Percentiles rank a stretch among this genome's conserved stretches.
These are phyloP conservation scores for Ambrosiella beaveri DNA, from an alignment of 2,329 filamentous ascomycete species.

Conservation along the genomic window DNA sequence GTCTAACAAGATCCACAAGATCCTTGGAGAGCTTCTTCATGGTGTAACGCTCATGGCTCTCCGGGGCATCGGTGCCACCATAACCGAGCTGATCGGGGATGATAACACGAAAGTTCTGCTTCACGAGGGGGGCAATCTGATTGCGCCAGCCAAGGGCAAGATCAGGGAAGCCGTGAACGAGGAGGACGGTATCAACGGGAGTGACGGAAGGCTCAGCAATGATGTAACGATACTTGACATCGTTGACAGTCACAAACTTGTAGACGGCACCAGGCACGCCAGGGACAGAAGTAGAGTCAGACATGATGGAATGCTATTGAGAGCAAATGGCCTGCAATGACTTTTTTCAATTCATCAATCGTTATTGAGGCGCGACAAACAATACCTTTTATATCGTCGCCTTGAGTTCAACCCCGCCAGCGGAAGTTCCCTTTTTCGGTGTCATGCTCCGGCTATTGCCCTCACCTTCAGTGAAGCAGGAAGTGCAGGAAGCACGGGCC, in stretches of 20 bases:
- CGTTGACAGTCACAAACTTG: conserved; percentile 26
- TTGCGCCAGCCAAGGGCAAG: conserved; percentile 73
- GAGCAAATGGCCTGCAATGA: not conserved
- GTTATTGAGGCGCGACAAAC: too few species aligned
- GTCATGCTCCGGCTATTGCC: not conserved
- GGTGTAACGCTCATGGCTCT: conserved; percentile 44
- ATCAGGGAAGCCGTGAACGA: conserved; percentile 68
- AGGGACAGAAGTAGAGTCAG: conserved; percentile 7
- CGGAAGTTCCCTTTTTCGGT: not conserved
- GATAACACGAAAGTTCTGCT: conserved; percentile 60
- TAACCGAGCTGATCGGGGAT: conserved; percentile 80
- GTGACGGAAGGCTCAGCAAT: conserved; percentile 32
- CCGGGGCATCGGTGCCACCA: conserved; percentile 54
- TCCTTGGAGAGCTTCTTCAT: conserved; percentile 58
- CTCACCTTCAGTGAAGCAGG: not conserved
- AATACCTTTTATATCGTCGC: not conserved
- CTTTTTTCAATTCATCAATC: not conserved
- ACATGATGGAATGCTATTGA: not conserved
- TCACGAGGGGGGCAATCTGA: conserved; percentile 62
- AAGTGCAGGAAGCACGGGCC: not conserved
- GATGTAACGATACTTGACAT: conserved; percentile 47
- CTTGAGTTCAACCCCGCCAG: not conserved
- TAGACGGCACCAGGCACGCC: conserved; percentile 25
- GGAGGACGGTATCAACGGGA: conserved; percentile 32
- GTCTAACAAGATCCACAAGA: conserved; percentile 51